Percentiles rank a stretch among this genome's conserved stretches.
Conservation (phyloP, 306 rosid genomes). For the Prinsepia uniflora region DNA sequence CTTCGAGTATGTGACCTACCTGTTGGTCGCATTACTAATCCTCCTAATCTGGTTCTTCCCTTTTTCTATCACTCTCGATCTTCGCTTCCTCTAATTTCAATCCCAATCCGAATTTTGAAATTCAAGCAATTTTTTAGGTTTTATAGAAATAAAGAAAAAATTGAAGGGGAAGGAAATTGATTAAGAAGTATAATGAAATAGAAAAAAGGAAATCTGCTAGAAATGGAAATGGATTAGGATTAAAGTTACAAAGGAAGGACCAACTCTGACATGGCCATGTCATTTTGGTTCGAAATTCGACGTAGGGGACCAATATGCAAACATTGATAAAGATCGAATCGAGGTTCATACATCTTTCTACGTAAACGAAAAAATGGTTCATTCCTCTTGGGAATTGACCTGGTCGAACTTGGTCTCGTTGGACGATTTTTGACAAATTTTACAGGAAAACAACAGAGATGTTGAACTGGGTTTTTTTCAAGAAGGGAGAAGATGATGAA, state of each 20-base stretch:
- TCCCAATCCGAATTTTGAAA: not conserved
- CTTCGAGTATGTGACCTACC: conserved; percentile 86
- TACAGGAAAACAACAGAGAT: no score
- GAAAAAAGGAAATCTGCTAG: conserved; percentile 27
- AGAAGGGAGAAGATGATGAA: no score
- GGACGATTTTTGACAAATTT: no score
- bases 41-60: conserved; percentile 97
- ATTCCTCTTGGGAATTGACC: no score
- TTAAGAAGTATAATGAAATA: not conserved
- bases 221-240: conserved; percentile 39
- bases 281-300: not conserved
- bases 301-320: conserved; percentile 9
- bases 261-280: not conserved
- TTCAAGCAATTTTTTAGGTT: not conserved
- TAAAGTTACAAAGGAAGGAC: not conserved
- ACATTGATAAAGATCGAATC: not conserved
- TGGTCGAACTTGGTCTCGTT: no score
- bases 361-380: no score
- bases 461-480: no score
- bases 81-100: conserved; percentile 2
- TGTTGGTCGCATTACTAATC: conserved; percentile 68
- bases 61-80: conserved; percentile 48
- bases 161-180: no score
- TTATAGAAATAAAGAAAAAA: not conserved
- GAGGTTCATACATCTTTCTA: not conserved